These are phyloP conservation scores for Zoysia japonica DNA, from an alignment of 176 grass and related monocot genomes.

Conservation along the genomic window DNA sequence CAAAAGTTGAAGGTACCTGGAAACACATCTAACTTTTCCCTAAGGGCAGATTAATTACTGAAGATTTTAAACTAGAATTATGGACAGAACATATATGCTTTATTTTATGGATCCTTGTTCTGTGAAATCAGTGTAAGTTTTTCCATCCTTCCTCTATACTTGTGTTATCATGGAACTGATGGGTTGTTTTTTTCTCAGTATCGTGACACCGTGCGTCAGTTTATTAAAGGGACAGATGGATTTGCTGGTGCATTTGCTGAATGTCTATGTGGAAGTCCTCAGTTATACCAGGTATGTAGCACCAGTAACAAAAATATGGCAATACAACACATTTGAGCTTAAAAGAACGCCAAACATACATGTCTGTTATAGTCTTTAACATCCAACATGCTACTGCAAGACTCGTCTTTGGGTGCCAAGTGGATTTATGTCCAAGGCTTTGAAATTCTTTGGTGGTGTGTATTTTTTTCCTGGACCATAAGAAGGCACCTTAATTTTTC, in stretches of 20 bases:
- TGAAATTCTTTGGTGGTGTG: too few species aligned
- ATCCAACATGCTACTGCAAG: too few species aligned
- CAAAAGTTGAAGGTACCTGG: not conserved
- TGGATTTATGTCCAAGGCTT: too few species aligned
- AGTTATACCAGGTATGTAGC: conserved; percentile 82
- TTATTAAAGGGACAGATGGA: conserved; percentile 96
- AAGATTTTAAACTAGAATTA: not conserved
- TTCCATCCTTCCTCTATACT: not conserved
- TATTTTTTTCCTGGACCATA: too few species aligned
- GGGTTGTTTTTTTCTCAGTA: conserved; percentile 61
- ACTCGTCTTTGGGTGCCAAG: too few species aligned
- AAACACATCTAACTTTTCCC: not conserved
- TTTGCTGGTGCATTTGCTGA: conserved; percentile 94
- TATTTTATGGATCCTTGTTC: conserved; percentile 34
- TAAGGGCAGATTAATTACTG: not conserved
- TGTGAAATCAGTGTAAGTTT: conserved; percentile 6
- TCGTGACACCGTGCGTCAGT: conserved; percentile 87
- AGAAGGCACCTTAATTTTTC: too few species aligned
- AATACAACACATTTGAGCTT: conserved; percentile 7
- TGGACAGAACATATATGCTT: not conserved
- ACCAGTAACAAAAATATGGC: not conserved
- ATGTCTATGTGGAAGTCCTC: conserved; percentile 92
- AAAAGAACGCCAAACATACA: not conserved
- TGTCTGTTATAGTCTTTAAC: not conserved
- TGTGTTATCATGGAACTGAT: conserved; percentile 31